Evolutionary conservation across 352 stramenopile species (phyloP).

Genomic region (Globisporangium apiculatum): DNA sequence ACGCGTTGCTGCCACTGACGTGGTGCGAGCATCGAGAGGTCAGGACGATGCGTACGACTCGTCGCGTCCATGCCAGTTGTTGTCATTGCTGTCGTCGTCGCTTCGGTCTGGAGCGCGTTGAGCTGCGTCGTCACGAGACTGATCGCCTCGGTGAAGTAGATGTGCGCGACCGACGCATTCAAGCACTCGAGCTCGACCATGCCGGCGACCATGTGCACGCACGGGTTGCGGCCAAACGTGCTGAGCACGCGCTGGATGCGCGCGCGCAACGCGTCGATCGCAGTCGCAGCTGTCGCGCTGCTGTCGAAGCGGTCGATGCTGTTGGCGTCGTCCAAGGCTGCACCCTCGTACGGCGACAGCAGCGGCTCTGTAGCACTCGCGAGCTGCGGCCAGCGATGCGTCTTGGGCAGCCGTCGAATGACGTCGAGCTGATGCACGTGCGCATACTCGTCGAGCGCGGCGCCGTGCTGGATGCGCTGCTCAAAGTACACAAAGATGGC

Average conservation of each 20-base stretch:
- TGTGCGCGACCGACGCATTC: constrained; percentile 24
- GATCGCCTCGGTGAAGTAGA: constrained; percentile 39
- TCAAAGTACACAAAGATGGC: constrained; percentile 39
- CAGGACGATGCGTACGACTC: no score
- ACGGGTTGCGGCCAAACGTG: constrained; percentile 20
- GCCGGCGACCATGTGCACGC: constrained; percentile 39
- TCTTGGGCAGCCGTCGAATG: constrained; percentile 24
- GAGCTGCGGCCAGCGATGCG: background rate
- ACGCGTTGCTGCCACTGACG: constrained; percentile 28
- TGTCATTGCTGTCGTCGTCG: background rate
- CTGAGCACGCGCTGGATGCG: constrained; percentile 16
- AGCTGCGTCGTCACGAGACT: constrained; percentile 17
- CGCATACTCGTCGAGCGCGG: constrained; percentile 32
- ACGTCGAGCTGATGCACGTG: constrained; percentile 44
- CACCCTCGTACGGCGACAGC: constrained; percentile 30
- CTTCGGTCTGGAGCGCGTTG: background rate
- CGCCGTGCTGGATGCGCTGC: constrained; percentile 20
- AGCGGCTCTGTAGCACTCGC: constrained; percentile 1
- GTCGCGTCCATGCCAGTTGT: background rate
- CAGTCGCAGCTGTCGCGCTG: background rate
- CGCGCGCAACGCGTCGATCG: constrained; percentile 13
- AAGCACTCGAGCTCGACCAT: constrained; percentile 46
- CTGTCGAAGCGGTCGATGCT: background rate
- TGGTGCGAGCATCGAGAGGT: constrained; percentile 13
- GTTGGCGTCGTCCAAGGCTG: constrained; percentile 15